These are phyloP conservation scores for Paxillus involutus DNA, from an alignment of 768 basidiomycete genomes.

Conservation along the genomic window DNA sequence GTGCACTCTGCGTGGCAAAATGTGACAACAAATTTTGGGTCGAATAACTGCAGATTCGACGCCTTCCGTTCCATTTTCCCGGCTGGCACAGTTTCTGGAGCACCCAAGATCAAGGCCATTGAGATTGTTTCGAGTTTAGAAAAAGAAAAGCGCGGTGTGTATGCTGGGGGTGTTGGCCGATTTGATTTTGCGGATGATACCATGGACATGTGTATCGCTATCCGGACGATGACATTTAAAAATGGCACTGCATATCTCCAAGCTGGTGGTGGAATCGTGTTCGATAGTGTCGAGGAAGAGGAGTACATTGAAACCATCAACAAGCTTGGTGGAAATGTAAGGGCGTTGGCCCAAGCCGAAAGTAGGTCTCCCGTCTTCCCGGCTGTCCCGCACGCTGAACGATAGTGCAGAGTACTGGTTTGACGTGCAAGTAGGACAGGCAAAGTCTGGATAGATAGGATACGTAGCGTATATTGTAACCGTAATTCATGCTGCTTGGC, in stretches of 20 bases:
- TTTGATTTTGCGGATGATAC: constrained; percentile 94
- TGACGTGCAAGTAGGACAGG: constrained; percentile 53
- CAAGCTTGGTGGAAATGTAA: constrained; percentile 85
- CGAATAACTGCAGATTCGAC: constrained; percentile 67
- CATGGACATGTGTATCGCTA: constrained; percentile 99
- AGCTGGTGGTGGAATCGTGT: constrained; percentile 97
- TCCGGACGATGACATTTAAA: constrained; percentile 97
- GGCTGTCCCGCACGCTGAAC: constrained; percentile 16
- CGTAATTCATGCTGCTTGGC: constrained; percentile 13
- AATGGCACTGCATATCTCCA: constrained; percentile 89
- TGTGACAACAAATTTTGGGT: constrained; percentile 4
- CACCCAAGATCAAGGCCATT: constrained; percentile 98
- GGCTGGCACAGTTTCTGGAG: constrained; percentile 97
- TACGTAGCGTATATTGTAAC: constrained; percentile 3
- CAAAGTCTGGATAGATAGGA: constrained; percentile 24
- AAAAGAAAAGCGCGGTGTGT: constrained; percentile 87
- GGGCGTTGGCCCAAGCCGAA: constrained; percentile 86
- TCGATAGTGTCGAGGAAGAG: constrained; percentile 96
- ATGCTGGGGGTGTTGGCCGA: constrained; percentile 96
- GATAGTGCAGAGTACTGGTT: constrained; percentile 63
- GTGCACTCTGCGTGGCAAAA: neutral
- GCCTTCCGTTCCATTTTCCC: constrained; percentile 99
- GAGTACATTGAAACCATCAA: constrained; percentile 96
- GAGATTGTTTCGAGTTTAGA: constrained; percentile 88
- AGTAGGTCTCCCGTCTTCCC: constrained; percentile 48